These are phyloP conservation scores for Ophiorrhiza pumila DNA, from an alignment of 257 asterid genomes.

Conservation along the genomic window DNA sequence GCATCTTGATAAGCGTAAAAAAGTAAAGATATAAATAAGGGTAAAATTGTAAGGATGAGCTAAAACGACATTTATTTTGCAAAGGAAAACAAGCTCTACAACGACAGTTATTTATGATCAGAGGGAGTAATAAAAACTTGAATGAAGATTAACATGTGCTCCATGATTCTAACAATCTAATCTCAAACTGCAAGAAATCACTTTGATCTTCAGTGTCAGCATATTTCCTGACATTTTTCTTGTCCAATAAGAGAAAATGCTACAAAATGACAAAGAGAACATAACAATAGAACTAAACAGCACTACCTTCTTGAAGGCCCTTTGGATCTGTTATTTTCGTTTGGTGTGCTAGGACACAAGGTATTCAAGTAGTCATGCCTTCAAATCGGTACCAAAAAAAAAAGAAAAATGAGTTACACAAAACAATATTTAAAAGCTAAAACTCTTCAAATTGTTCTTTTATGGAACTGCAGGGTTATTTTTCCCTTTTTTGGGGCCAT, in stretches of 20 bases:
- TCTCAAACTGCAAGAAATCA: neutral
- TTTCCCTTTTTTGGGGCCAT: neutral
- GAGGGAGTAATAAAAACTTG: too few species aligned
- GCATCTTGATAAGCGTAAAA: too few species aligned
- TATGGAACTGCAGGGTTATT: neutral
- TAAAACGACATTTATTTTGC: neutral
- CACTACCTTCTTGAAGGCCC: conserved; percentile 59
- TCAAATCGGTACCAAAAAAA: conserved; percentile 21
- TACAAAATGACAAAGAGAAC: conserved; percentile 8
- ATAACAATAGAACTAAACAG: neutral
- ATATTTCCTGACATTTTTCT: neutral
- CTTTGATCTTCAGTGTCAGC: neutral
- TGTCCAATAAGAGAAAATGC: neutral
- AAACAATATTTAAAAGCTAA: neutral
- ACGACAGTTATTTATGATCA: too few species aligned
- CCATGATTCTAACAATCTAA: neutral
- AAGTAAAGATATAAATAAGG: too few species aligned
- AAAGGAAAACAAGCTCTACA: too few species aligned
- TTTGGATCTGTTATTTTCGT: conserved; percentile 30
- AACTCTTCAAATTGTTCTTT: neutral
- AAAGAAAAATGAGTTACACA: neutral
- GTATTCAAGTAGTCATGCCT: conserved; percentile 71
- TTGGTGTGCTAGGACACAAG: conserved; percentile 58
- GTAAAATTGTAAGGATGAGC: neutral
- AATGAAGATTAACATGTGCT: neutral